phyloP scores from a whole-genome alignment of 345 rosid species.

The Euphorbia pulcherrima region DNA sequence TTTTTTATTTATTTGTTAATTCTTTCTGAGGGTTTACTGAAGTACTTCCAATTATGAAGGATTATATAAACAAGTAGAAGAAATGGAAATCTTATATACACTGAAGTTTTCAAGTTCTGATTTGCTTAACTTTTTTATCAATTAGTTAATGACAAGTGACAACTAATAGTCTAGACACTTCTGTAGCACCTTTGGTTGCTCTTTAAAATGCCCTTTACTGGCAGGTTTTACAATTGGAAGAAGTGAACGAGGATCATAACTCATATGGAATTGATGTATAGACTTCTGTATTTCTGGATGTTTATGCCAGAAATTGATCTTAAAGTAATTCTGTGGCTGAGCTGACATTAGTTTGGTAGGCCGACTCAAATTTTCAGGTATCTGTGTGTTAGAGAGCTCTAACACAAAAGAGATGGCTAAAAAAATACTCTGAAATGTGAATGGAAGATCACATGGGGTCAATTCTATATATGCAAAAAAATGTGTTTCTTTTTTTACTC shows the following conservation, averaged over 20 bases:
- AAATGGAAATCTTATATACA: no score
- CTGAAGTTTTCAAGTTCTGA: no score
- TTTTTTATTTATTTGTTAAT: no score
- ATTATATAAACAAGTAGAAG: no score
- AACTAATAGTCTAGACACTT: neutral
- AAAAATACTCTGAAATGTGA: neutral
- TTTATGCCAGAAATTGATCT: neutral
- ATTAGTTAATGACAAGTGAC: no score
- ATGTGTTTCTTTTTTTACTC: no score
- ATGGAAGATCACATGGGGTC: no score
- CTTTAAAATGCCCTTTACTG: neutral
- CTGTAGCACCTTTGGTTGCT: neutral
- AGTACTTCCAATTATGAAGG: no score
- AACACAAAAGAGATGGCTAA: neutral
- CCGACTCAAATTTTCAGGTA: neutral
- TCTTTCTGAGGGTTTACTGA: no score
- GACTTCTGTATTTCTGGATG: neutral
- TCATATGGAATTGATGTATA: neutral
- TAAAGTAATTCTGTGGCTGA: neutral
- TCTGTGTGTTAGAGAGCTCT: neutral
- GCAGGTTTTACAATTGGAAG: neutral
- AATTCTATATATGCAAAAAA: no score
- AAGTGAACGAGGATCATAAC: neutral
- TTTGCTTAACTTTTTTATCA: no score
- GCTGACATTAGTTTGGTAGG: neutral